phyloP scores from a whole-genome alignment of 257 asterid genomes.

The Solanum boliviense region DNA sequence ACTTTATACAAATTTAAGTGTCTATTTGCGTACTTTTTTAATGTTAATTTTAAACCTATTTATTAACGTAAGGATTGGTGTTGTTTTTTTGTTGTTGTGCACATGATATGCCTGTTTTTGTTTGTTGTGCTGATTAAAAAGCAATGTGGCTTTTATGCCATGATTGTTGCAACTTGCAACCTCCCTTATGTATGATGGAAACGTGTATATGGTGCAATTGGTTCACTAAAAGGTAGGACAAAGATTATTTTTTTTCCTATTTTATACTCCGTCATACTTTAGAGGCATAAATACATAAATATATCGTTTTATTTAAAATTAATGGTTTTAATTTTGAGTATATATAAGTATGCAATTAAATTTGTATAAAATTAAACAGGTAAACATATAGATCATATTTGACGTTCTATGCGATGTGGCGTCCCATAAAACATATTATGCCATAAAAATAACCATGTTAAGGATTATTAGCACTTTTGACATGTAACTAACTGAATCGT shows the following conservation, averaged over 20 bases:
- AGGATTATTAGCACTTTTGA: too few species aligned
- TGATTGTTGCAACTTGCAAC: background rate
- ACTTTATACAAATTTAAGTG: too few species aligned
- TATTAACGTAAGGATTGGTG: background rate
- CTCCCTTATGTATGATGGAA: background rate
- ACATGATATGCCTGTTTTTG: background rate
- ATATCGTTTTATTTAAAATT: too few species aligned
- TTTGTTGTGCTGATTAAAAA: background rate
- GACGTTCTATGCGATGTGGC: too few species aligned
- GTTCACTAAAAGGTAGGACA: background rate
- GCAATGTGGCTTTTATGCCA: background rate
- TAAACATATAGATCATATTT: rapidly evolving
- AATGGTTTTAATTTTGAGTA: too few species aligned
- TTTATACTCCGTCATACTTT: background rate
- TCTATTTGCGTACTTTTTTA: too few species aligned
- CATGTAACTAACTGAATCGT: too few species aligned
- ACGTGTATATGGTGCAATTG: background rate
- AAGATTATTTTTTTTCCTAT: background rate
- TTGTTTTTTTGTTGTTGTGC: background rate
- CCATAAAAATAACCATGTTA: too few species aligned
- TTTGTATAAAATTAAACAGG: too few species aligned
- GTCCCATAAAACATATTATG: too few species aligned
- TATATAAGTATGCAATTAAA: too few species aligned
- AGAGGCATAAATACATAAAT: too few species aligned
- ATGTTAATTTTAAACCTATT: background rate